Base-by-base conservation (phyloP, 805 yeast genomes). In the Millerago galiae region DNA sequence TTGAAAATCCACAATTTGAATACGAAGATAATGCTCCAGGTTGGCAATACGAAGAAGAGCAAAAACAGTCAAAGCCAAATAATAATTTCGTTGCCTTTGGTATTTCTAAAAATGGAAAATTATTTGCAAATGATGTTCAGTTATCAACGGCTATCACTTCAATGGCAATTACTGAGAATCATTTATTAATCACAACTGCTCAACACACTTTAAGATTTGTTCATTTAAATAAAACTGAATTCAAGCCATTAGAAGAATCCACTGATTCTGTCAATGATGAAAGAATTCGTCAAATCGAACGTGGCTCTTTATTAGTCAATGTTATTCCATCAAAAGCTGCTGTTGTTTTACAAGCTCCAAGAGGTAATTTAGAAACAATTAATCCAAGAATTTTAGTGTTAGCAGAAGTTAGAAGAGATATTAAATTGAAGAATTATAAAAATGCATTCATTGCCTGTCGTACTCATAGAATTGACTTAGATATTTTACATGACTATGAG, bases 311-410 rank as follows among this genome's bases (percentile, higher is more conserved):
- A n/a, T 63, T 93, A 37, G 87, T 91, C 0, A 70, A 89, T 32
- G 77, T 78, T 2, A 82, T 89, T 55, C 96, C 97, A 1, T 77
- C 91, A 0, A 83, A 77, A 42, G 80, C 89, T 43, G 74, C 90
- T 1, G 89, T 95, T 15, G 79, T 87, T 4, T 68, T 93, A 41
- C 96, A 93, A 61, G 96, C 96, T 5, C 95, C 95, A 45, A 76
- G 99, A 60, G 99, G 99, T 47, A 93, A 93, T 56, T 67, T 93
- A 51, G 99, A 93, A 62, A 89, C 98, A 0, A 84, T 93, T 15
- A 81, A 79, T 55, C 99, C 99, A 12, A 74, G 99, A 60, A 84
- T 93, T 36, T 80, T 93, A 83, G 95, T 91, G 3, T 66, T 93
- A 32, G 74, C 85, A 11, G 93, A 83, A 17, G 95, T 93, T 21